These are phyloP conservation scores for Leishmania major DNA, from an alignment of 208 protist genomes.

Conservation along the genomic window DNA sequence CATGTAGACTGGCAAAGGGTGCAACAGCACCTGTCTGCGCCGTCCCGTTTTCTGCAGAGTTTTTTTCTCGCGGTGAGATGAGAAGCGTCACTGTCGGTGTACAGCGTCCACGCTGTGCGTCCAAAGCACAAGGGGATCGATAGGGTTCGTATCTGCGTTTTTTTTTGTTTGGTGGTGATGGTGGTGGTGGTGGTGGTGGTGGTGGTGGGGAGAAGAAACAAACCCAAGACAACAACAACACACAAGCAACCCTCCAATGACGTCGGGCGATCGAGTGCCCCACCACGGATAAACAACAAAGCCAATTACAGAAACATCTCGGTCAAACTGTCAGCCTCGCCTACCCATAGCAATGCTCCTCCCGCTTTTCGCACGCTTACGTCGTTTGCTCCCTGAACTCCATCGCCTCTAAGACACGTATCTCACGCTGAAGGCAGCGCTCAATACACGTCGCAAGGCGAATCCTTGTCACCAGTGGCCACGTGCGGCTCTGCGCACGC, in stretches of 20 bases:
- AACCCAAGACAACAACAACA: neutral
- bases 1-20: neutral
- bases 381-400: neutral
- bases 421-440: conserved; percentile 37
- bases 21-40: neutral
- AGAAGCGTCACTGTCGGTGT: neutral
- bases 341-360: neutral
- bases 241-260: neutral
- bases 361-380: neutral
- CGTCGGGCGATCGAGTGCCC: neutral
- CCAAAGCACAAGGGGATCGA: neutral
- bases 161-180: neutral
- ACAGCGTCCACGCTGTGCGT: neutral
- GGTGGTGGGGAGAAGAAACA: no score
- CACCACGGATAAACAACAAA: neutral
- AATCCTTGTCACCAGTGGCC: conserved; percentile 66
- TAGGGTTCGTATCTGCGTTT: neutral
- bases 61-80: neutral
- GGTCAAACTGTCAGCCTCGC: neutral
- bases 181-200: no score
- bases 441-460: conserved; percentile 48
- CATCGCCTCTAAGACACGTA: conserved; percentile 23
- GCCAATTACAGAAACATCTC: neutral
- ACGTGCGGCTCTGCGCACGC: conserved; percentile 59
- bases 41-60: neutral